Evolutionary conservation across 2,329 filamentous ascomycete genomes (phyloP).

Genomic region (Laburnicola sp.): DNA sequence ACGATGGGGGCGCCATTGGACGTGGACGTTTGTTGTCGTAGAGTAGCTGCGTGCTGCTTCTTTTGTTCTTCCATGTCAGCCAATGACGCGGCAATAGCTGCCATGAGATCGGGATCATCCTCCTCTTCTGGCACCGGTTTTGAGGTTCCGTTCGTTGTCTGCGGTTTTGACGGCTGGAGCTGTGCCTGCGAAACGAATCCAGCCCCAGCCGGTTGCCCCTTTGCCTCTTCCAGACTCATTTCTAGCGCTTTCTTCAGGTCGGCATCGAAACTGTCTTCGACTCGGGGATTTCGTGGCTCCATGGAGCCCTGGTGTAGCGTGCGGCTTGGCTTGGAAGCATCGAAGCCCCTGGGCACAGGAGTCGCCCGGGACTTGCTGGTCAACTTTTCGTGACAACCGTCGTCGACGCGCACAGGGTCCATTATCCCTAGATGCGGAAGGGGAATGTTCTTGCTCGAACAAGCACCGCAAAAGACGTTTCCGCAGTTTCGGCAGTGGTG

Average conservation of each 20-base stretch:
- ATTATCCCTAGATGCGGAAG: constrained; percentile 91
- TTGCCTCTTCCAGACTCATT: constrained; percentile 95
- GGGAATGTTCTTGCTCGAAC: constrained; percentile 84
- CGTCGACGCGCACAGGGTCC: constrained; percentile 89
- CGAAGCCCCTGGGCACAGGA: constrained; percentile 50
- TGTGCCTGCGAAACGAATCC: constrained; percentile 72
- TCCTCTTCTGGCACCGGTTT: constrained; percentile 64
- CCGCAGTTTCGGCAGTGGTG: constrained; percentile 98
- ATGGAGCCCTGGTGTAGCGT: constrained; percentile 69
- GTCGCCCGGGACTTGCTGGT: constrained; percentile 67
- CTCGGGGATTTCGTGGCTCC: constrained; percentile 86
- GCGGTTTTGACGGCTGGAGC: constrained; percentile 45
- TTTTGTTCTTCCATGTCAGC: constrained; percentile 99
- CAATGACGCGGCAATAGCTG: constrained; percentile 91
- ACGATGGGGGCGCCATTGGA: constrained; percentile 55
- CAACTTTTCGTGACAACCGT: constrained; percentile 89
- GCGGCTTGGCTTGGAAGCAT: constrained; percentile 59
- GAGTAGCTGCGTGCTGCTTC: constrained; percentile 77
- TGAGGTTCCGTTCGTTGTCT: constrained; percentile 39
- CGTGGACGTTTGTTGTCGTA: constrained; percentile 75
- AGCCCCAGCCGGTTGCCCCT: constrained; percentile 64
- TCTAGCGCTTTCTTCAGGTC: constrained; percentile 90
- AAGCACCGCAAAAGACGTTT: constrained; percentile 95
- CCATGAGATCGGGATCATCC: constrained; percentile 89
- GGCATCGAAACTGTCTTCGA: constrained; percentile 91